Evolutionary conservation across 108 stramenopile genomes (phyloP).

Genomic region (Licmophora abbreviata): DNA sequence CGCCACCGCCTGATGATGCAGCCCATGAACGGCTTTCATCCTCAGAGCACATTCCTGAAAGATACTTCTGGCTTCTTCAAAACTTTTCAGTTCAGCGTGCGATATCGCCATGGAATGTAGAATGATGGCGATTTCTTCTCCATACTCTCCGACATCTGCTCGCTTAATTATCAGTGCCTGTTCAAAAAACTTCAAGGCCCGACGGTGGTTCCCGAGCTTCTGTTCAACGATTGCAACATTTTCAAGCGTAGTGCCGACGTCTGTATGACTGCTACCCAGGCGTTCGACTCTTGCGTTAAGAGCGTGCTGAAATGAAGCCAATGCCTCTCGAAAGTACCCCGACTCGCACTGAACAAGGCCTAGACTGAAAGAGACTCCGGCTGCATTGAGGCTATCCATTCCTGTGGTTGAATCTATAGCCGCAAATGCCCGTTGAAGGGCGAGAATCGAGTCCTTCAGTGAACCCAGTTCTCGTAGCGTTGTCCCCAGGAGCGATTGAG

Average conservation of each 20-base stretch:
- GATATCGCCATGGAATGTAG: constrained; percentile 34
- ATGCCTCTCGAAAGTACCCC: constrained; percentile 20
- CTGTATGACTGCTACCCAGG: not conserved
- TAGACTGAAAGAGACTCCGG: not conserved
- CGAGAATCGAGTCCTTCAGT: not conserved
- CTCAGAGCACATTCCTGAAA: constrained; percentile 19
- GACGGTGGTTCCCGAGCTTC: constrained; percentile 21
- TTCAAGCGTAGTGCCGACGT: constrained; percentile 11
- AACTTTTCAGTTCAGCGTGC: constrained; percentile 18
- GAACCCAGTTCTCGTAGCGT: constrained; percentile 1
- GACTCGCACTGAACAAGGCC: constrained; percentile 4
- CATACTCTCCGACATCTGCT: constrained; percentile 16
- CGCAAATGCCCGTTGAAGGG: not conserved
- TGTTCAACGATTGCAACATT: constrained; percentile 43
- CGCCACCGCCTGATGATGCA: constrained; percentile 24
- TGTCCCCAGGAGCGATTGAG: constrained; percentile 5
- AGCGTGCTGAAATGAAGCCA: constrained; percentile 26
- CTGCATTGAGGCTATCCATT: not conserved
- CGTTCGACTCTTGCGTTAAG: constrained; percentile 13
- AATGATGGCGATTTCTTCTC: constrained; percentile 27
- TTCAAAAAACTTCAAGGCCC: constrained; percentile 28
- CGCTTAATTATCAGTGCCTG: constrained; percentile 34
- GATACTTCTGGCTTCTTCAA: constrained; percentile 16
- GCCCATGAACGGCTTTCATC: constrained; percentile 16
- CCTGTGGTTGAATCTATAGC: not conserved